Conservation (phyloP, 2,329 filamentous ascomycete genomes). For the Shiraia sp. region DNA sequence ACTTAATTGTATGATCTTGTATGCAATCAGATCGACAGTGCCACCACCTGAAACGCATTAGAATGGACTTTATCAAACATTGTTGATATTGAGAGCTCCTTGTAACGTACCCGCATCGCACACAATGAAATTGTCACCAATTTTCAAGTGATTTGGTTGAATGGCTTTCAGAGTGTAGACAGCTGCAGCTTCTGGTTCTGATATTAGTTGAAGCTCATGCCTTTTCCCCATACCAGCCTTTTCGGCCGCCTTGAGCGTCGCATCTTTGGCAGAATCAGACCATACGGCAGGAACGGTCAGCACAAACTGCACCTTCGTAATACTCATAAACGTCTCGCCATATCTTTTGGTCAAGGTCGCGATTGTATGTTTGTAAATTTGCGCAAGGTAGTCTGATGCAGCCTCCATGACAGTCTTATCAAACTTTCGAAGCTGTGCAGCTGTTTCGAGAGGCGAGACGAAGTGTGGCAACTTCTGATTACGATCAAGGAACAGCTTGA, state of each 20-base stretch:
- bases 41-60: conserved; percentile 56
- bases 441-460: conserved; percentile 76
- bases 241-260: conserved; percentile 76
- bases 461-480: conserved; percentile 81
- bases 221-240: conserved; percentile 75
- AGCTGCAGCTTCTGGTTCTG: conserved; percentile 76
- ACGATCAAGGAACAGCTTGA: conserved; percentile 82
- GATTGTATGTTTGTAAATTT: conserved; percentile 78
- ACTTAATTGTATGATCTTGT: conserved; percentile 74
- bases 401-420: conserved; percentile 79
- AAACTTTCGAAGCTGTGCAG: conserved; percentile 72
- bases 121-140: conserved; percentile 65
- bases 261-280: conserved; percentile 85
- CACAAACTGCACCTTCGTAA: conserved; percentile 76
- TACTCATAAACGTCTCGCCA: conserved; percentile 76
- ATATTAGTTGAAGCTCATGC: conserved; percentile 76
- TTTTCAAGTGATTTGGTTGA: conserved; percentile 71
- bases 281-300: conserved; percentile 78
- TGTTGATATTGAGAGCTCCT: not conserved
- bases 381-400: conserved; percentile 77
- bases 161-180: conserved; percentile 81
- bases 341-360: conserved; percentile 74
- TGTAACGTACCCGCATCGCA: conserved; percentile 54
- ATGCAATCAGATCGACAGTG: conserved; percentile 77
- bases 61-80: conserved; percentile 7